These are phyloP conservation scores for Tillandsia fasciculata DNA, from an alignment of 176 grass and related monocot species.

Conservation along the genomic window DNA sequence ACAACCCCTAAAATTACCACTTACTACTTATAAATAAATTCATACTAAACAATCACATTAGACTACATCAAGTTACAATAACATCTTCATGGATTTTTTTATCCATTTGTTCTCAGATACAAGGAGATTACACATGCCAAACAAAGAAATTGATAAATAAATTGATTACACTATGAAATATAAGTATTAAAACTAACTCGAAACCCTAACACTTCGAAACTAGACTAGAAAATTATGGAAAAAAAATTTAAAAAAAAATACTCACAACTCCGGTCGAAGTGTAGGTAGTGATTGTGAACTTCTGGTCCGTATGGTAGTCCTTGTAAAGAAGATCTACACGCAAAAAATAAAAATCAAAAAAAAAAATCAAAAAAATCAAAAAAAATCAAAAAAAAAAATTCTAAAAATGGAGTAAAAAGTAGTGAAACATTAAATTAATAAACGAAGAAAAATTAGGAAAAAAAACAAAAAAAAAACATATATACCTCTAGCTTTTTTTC, in stretches of 20 bases:
- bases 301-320: constrained; percentile 50
- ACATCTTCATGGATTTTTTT: no score
- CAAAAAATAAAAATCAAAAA: not conserved
- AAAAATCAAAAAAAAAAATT: constrained; percentile 3
- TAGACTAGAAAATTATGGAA: constrained; percentile 1
- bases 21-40: no score
- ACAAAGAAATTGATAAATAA: no score
- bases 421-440: not conserved
- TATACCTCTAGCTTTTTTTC: constrained; percentile 44
- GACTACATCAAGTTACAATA: no score
- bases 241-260: constrained; percentile 3
- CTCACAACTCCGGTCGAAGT: constrained; percentile 50
- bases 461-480: not conserved
- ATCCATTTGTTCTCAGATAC: no score
- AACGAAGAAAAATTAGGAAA: not conserved
- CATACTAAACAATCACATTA: no score
- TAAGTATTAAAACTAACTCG: not conserved
- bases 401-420: not conserved
- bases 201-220: constrained; percentile 1
- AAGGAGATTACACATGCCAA: no score
- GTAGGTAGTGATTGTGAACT: constrained; percentile 44
- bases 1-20: no score
- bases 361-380: not conserved
- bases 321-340: constrained; percentile 49
- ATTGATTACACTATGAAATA: no score